These are phyloP conservation scores for Pisolithus microcarpus DNA, from an alignment of 768 basidiomycete species.

Conservation along the genomic window DNA sequence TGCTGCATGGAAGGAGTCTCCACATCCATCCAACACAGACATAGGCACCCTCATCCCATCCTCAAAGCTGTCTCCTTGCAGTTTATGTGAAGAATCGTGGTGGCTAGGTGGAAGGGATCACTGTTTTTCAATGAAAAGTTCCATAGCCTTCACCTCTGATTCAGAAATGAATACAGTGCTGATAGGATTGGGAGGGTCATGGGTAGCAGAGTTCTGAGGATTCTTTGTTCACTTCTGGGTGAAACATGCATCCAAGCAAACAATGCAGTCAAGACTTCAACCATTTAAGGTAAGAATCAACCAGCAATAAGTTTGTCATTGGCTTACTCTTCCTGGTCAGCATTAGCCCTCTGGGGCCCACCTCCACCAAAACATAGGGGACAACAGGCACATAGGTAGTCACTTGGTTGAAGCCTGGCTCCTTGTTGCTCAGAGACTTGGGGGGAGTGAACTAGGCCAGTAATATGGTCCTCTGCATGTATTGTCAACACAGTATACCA, in stretches of 20 bases:
- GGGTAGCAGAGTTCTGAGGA: no score
- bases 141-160: slow-evolving; percentile 14
- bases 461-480: slow-evolving; percentile 15
- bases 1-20: slow-evolving; percentile 21
- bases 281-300: no score
- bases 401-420: slow-evolving; percentile 4
- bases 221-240: no score
- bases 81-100: neutral
- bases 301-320: no score
- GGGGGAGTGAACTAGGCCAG: slow-evolving; percentile 11
- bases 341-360: slow-evolving; percentile 7
- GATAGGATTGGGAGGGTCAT: neutral
- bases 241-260: no score
- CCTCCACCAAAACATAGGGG: slow-evolving; percentile 2
- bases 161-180: slow-evolving; percentile 11
- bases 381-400: slow-evolving; percentile 17
- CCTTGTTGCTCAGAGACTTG: neutral
- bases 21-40: slow-evolving; percentile 28
- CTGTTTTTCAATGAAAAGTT: slow-evolving; percentile 1
- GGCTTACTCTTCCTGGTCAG: neutral
- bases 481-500: slow-evolving; percentile 8
- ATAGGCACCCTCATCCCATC: slow-evolving; percentile 19
- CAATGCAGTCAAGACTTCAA: no score
- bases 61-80: slow-evolving; percentile 11
- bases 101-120: neutral